These are phyloP conservation scores for Lotmaria passim DNA, from an alignment of 208 protist species.

Conservation along the genomic window DNA sequence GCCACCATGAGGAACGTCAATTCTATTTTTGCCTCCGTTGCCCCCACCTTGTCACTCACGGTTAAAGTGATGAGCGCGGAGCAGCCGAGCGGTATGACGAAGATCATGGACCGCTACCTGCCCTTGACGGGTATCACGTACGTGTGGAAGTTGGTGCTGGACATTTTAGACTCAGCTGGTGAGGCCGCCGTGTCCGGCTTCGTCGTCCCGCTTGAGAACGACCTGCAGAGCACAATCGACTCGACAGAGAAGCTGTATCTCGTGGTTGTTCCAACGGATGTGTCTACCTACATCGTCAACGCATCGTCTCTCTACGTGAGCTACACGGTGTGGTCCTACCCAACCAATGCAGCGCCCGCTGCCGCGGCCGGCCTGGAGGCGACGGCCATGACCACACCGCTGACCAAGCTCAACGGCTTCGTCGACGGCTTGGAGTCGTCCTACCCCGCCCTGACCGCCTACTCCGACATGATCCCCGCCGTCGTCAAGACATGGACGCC, in stretches of 20 bases:
- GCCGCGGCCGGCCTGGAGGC: conserved; percentile 1
- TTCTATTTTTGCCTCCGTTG: not conserved
- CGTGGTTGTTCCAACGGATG: not conserved
- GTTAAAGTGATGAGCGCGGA: conserved; percentile 13
- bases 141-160: conserved; percentile 19
- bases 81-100: not conserved
- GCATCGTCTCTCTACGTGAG: conserved; percentile 23
- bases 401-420: conserved; percentile 10
- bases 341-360: not conserved
- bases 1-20: conserved; percentile 10
- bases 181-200: not conserved
- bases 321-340: conserved; percentile 26
- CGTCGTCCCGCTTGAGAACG: not conserved
- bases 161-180: not conserved
- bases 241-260: not conserved
- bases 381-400: not conserved
- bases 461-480: conserved; percentile 4
- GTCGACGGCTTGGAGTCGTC: not conserved
- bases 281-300: conserved; percentile 3
- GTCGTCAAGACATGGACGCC: not conserved
- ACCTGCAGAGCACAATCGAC: conserved; percentile 23
- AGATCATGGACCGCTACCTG: conserved; percentile 5
- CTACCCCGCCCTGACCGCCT: not conserved
- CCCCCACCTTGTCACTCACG: not conserved
- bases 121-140: conserved; percentile 21